These are phyloP conservation scores for Penicillium oxalicum DNA, from an alignment of 2,329 filamentous ascomycete genomes.

Conservation along the genomic window DNA sequence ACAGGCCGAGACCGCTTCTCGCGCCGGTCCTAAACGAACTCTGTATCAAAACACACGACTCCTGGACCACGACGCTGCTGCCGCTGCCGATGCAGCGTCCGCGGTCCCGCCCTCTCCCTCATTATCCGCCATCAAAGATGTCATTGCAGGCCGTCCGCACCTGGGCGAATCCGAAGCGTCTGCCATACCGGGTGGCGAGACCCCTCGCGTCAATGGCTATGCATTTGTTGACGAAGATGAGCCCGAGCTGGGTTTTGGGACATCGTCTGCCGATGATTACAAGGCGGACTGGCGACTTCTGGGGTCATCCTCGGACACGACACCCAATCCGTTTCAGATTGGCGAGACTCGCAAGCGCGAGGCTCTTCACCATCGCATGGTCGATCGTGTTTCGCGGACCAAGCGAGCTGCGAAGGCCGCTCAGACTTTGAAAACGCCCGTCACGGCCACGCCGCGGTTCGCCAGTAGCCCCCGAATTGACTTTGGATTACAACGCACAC, in stretches of 20 bases:
- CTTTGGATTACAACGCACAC: constrained; percentile 24
- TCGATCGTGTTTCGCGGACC: constrained; percentile 69
- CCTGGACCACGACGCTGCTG: constrained; percentile 42
- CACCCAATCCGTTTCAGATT: constrained; percentile 74
- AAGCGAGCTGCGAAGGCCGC: constrained; percentile 60
- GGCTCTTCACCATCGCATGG: constrained; percentile 76
- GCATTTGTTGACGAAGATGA: constrained; percentile 80
- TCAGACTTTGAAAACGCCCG: constrained; percentile 51
- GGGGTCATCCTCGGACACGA: constrained; percentile 38
- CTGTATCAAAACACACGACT: constrained; percentile 80
- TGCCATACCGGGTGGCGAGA: constrained; percentile 58
- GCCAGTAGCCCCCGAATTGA: constrained; percentile 37
- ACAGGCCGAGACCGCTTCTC: constrained; percentile 62
- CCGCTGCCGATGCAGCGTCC: constrained; percentile 33
- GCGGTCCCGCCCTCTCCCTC: constrained; percentile 68
- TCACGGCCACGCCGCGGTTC: constrained; percentile 30
- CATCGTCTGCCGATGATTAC: constrained; percentile 1
- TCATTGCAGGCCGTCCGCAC: constrained; percentile 67
- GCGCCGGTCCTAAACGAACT: constrained; percentile 69
- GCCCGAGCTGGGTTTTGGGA: constrained; percentile 28
- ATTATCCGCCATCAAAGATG: constrained; percentile 74
- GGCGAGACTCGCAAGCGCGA: constrained; percentile 70
- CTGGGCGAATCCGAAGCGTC: constrained; percentile 54
- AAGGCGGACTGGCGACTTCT: constrained; percentile 32
- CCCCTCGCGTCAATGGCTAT: constrained; percentile 87